Base-by-base conservation (phyloP, 2,329 filamentous ascomycete genomes). In the Lasiodiplodia gonubiensis region DNA sequence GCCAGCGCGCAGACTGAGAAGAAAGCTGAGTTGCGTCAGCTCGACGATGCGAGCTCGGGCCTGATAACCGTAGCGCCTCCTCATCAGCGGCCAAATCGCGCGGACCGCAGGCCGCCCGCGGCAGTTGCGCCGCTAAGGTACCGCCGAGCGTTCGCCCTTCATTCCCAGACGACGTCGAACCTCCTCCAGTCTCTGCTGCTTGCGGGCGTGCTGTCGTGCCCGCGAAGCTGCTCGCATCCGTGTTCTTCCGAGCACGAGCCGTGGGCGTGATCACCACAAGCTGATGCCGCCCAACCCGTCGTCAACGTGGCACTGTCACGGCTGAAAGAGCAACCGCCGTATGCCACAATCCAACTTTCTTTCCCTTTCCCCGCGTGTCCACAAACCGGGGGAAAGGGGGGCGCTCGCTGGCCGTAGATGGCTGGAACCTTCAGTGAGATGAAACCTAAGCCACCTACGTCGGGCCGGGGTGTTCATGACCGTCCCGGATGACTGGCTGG, bases 61-160 rank as follows among this genome's bases (percentile, higher is more conserved):
- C 59, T n/a, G 42, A 33, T 25, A 61, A 18, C 42, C 57, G 25
- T 61, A 35, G 42, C 27, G 42, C 42, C 42, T 46, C 7, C 42
- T 46, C n/a, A 46, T 10, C n/a, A 21, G 57, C 42, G n/a, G 27
- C 18, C 33, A 37, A 49, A 63, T 63, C 59, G 59, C 59, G 59
- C 59, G 59, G 59, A 63, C 59, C 59, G 46, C 59, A 51, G 11
- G 39, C 57, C 57, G 57, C 39, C 30, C n/a, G 39, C 57, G 57
- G 57, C 27, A 39, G 25, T 30, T 35, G 59, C 59, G 59, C 59
- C 59, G 57, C 25, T 37, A 27, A 27, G 30, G 33, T 35, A 21
- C 33, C 53, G 53, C 33, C 30, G 53, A 21, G 18, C 42, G 42
- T 18, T 30, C 59, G 57, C 57, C 57, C 55, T 46, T 61, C 8